Conservation (phyloP, 257 asterid species). For the Echium plantagineum region DNA sequence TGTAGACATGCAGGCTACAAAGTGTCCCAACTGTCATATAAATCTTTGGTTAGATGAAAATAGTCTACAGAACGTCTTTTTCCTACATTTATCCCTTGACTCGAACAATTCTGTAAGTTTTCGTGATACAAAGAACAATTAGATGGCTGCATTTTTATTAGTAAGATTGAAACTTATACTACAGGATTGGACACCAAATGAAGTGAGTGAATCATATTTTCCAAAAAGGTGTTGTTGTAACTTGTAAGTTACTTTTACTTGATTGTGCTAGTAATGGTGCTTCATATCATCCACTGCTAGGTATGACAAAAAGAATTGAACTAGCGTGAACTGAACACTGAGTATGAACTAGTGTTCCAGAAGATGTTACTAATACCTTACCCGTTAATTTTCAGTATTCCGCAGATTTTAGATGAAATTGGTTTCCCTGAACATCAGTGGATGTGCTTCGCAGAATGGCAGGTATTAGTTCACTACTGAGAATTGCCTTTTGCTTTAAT, state of each 20-base stretch:
- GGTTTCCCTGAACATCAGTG: no score
- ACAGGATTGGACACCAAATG: background rate
- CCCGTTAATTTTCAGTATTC: no score
- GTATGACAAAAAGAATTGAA: constrained; percentile 40
- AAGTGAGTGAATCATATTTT: background rate
- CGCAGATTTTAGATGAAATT: no score
- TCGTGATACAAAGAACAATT: background rate
- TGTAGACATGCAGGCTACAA: constrained; percentile 58
- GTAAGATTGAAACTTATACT: background rate
- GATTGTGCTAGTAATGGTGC: background rate
- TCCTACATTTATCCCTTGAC: background rate
- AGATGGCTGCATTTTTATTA: constrained; percentile 9
- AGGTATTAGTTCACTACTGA: no score
- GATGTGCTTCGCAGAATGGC: no score
- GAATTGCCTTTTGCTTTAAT: background rate
- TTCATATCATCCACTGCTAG: constrained; percentile 50
- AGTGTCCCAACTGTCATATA: constrained; percentile 63
- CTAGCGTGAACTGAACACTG: background rate
- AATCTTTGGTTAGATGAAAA: constrained; percentile 15
- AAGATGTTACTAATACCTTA: no score
- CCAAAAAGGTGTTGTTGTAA: background rate
- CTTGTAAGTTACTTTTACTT: background rate
- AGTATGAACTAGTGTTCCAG: no score
- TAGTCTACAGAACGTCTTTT: background rate
- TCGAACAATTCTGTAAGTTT: background rate